Conservation (phyloP, 179 eudicot species). For the Silene noctiflora region DNA sequence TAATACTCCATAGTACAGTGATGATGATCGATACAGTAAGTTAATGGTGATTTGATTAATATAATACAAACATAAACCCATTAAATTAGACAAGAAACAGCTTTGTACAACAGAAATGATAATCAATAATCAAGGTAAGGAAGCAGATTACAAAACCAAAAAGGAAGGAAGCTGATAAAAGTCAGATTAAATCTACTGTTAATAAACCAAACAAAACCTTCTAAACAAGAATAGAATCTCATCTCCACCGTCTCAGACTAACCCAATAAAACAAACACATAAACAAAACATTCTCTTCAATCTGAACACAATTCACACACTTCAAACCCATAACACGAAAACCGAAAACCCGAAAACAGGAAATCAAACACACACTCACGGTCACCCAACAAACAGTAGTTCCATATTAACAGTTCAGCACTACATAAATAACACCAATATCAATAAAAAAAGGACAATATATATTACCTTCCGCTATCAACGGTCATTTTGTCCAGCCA, state of each 20-base stretch:
- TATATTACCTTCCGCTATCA: slow-evolving; percentile 34
- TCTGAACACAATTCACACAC: slow-evolving; percentile 25
- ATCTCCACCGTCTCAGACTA: slow-evolving; percentile 5
- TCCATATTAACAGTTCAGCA: slow-evolving; percentile 12
- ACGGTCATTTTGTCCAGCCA: slow-evolving; percentile 26
- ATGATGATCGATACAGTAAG: too few relatives aligned
- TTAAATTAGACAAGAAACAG: slow-evolving; percentile 6
- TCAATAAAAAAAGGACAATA: slow-evolving; percentile 21
- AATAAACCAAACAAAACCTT: slow-evolving; percentile 41
- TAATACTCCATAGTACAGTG: too few relatives aligned
- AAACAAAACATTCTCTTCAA: slow-evolving; percentile 30
- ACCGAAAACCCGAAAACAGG: slow-evolving; percentile 30
- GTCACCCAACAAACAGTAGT: slow-evolving; percentile 17
- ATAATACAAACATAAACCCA: slow-evolving; percentile 6
- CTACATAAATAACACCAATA: slow-evolving; percentile 13
- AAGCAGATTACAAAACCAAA: slow-evolving; percentile 38
- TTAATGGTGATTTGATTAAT: neutral
- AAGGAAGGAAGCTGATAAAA: slow-evolving; percentile 30
- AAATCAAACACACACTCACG: slow-evolving; percentile 6
- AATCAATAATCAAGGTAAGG: slow-evolving; percentile 25
- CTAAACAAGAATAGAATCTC: slow-evolving; percentile 69
- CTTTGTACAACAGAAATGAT: neutral
- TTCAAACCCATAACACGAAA: slow-evolving; percentile 26
- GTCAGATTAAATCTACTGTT: slow-evolving; percentile 8
- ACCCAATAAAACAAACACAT: slow-evolving; percentile 3